Conservation (phyloP, 2,329 filamentous ascomycete species). For the Leptographium galeiforme region DNA sequence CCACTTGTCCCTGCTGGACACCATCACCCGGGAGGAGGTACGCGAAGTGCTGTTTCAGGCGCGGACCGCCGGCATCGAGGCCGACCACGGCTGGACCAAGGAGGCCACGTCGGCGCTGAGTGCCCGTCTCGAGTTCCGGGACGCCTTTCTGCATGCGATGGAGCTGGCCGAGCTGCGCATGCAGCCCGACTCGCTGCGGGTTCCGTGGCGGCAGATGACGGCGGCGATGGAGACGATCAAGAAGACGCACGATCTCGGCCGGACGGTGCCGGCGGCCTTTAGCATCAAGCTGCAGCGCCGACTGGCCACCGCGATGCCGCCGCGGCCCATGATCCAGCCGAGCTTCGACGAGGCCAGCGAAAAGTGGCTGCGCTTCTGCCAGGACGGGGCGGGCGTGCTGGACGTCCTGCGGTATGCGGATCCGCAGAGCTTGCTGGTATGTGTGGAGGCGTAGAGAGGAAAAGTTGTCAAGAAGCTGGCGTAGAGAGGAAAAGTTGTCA, state of each 20-base stretch:
- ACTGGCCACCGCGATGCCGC: conserved; percentile 85
- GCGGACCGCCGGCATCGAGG: conserved; percentile 32
- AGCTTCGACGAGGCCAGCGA: conserved; percentile 57
- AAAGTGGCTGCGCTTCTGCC: conserved; percentile 56
- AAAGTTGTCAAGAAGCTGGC: too few species aligned
- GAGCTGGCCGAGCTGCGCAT: conserved; percentile 32
- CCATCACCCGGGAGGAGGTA: conserved; percentile 45
- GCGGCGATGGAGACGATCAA: conserved; percentile 41
- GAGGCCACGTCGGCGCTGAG: conserved; percentile 43
- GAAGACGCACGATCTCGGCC: conserved; percentile 47
- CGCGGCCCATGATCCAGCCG: conserved; percentile 72
- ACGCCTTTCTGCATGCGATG: conserved; percentile 43
- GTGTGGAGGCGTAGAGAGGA: conserved; percentile 13
- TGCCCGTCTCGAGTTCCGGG: conserved; percentile 52
- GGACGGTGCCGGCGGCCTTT: conserved; percentile 62
- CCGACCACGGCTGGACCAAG: conserved; percentile 22
- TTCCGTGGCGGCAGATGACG: conserved; percentile 38
- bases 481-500: too few species aligned
- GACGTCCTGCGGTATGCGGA: conserved; percentile 55
- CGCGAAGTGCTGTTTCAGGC: conserved; percentile 40
- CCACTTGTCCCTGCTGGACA: conserved; percentile 60
- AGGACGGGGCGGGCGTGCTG: conserved; percentile 57
- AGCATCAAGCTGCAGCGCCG: conserved; percentile 84
- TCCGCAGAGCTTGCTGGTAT: conserved; percentile 56
- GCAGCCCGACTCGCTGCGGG: conserved; percentile 31